These are phyloP conservation scores for Anthracocystis walkeri DNA, from an alignment of 1,284 basidiomycete genomes.

Conservation along the genomic window DNA sequence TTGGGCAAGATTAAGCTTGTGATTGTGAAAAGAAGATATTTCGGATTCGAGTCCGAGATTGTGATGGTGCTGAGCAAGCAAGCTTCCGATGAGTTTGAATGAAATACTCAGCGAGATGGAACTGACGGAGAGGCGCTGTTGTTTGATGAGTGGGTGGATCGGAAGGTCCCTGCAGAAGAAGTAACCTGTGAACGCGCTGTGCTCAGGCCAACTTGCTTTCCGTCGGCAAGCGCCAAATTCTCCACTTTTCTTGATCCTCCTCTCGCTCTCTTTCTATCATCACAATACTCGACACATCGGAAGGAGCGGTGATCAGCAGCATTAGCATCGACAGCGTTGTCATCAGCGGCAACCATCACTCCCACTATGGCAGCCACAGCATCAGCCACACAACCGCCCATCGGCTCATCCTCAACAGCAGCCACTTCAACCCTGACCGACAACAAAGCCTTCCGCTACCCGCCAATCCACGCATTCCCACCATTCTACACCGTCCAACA, in stretches of 20 bases:
- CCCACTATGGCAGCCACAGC: conserved; percentile 8
- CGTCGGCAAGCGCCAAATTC: conserved; percentile 4
- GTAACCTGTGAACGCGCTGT: background rate
- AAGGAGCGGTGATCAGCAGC: background rate
- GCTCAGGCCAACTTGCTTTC: background rate
- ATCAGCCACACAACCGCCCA: background rate
- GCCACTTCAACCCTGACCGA: background rate
- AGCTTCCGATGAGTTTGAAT: too few relatives aligned
- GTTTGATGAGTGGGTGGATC: background rate
- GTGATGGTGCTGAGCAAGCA: background rate
- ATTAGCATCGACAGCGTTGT: background rate
- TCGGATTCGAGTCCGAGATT: too few relatives aligned
- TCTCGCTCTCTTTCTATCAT: background rate
- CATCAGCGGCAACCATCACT: background rate
- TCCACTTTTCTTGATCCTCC: background rate
- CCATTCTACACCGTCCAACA: conserved; percentile 74
- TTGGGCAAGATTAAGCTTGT: too few relatives aligned
- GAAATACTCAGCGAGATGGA: background rate
- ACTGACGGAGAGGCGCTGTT: background rate
- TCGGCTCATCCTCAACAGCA: conserved; percentile 14
- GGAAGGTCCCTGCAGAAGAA: conserved; percentile 5
- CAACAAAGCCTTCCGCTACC: conserved; percentile 68
- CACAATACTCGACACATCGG: background rate
- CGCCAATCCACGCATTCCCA: conserved; percentile 73
- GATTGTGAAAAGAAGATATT: background rate